Percentiles rank a stretch among this genome's conserved stretches.
Conservation (phyloP, 495 filamentous ascomycete species). For the Pyrenopolyporus hunteri region DNA sequence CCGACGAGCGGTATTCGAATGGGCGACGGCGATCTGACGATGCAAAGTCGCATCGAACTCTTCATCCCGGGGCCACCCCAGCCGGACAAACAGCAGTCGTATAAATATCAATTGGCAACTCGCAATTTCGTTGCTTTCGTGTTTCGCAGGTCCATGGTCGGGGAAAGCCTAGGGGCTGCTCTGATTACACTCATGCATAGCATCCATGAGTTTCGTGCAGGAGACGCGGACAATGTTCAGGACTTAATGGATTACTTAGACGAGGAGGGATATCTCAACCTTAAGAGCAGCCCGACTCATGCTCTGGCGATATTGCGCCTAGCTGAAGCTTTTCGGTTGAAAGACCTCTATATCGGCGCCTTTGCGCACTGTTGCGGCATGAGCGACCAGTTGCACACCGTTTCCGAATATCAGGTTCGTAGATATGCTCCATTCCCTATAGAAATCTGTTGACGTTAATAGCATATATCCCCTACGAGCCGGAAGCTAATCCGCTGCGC, state of each 20-base stretch:
- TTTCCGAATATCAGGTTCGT: slow-evolving; percentile 63
- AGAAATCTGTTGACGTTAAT: slow-evolving; percentile 20
- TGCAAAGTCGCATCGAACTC: slow-evolving; percentile 54
- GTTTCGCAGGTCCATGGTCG: slow-evolving; percentile 64
- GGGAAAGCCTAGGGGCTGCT: slow-evolving; percentile 60
- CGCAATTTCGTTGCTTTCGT: slow-evolving; percentile 75
- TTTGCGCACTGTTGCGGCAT: slow-evolving; percentile 73
- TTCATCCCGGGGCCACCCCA: slow-evolving; percentile 65
- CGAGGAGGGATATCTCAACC: slow-evolving; percentile 64
- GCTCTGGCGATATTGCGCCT: slow-evolving; percentile 64
- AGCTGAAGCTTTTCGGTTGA: slow-evolving; percentile 63
- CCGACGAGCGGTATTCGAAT: slow-evolving; percentile 16
- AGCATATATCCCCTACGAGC: slow-evolving; percentile 61
- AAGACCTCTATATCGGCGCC: slow-evolving; percentile 64
- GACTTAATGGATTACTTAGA: slow-evolving; percentile 64
- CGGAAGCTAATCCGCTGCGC: slow-evolving; percentile 65
- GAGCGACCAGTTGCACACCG: slow-evolving; percentile 58
- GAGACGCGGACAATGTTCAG: slow-evolving; percentile 53
- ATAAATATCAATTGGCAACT: slow-evolving; percentile 64
- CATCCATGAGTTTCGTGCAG: slow-evolving; percentile 60
- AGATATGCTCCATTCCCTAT: background rate
- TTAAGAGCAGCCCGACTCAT: slow-evolving; percentile 63
- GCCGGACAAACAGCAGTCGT: slow-evolving; percentile 54
- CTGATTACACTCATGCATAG: slow-evolving; percentile 63
- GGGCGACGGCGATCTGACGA: slow-evolving; percentile 29